These are phyloP conservation scores for Ogataea zsoltii DNA, from an alignment of 805 yeast species.

Conservation along the genomic window DNA sequence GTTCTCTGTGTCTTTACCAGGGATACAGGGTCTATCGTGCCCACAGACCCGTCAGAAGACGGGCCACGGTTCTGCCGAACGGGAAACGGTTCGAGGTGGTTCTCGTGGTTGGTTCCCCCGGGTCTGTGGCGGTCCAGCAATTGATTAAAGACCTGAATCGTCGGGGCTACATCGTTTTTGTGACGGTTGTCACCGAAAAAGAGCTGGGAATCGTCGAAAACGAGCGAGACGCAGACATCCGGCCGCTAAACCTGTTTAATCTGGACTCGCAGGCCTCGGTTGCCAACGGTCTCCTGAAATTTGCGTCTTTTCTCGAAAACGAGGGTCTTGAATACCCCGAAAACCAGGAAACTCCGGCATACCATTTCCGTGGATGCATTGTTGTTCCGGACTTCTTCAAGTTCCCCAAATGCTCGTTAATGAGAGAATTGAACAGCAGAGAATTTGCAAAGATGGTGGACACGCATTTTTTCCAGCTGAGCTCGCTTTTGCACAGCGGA, in stretches of 20 bases:
- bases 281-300: conserved; percentile 48
- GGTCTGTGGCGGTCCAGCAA: conserved; percentile 68
- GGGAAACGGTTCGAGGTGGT: conserved; percentile 80
- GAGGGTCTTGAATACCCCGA: conserved; percentile 45
- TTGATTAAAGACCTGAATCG: conserved; percentile 73
- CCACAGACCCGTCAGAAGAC: conserved; percentile 33
- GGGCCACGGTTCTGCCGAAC: conserved; percentile 61
- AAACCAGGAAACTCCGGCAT: conserved; percentile 15
- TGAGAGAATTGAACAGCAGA: conserved; percentile 30
- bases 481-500: conserved; percentile 32
- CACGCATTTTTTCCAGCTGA: conserved; percentile 26
- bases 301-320: conserved; percentile 46
- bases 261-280: conserved; percentile 43
- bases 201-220: conserved; percentile 53
- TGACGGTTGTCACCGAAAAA: conserved; percentile 66
- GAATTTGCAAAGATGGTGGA: conserved; percentile 32
- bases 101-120: conserved; percentile 72
- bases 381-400: conserved; percentile 60
- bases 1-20: conserved; percentile 3
- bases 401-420: conserved; percentile 31
- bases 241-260: conserved; percentile 55
- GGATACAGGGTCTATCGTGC: conserved; percentile 3
- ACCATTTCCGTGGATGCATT: conserved; percentile 63
- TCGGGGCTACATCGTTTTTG: conserved; percentile 79
- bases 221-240: conserved; percentile 68